Base-by-base conservation (phyloP, 495 filamentous ascomycete genomes). In the Aspergillus nanangensis region DNA sequence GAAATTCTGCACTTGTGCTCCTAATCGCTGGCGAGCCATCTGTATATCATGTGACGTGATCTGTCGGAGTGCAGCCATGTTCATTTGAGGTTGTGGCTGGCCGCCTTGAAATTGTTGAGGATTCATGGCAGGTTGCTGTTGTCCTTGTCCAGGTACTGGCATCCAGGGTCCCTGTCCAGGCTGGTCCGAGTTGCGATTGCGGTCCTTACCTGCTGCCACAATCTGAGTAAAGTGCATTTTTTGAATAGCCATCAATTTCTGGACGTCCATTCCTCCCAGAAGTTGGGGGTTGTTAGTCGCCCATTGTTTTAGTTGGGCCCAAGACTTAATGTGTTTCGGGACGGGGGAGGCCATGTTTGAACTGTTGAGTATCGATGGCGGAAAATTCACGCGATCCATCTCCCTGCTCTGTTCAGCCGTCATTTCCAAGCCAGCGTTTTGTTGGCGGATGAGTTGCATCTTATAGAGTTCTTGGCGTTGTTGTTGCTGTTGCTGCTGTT, bases 281-380 rank as follows among this genome's bases (percentile, higher is more conserved):
- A 60, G 45, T 32, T 71, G 69, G n/a, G 67, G 67, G 52, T 82
- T 83, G 36, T 70, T 56, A 1, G 49, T 39, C 1, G 79, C 65
- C 72, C 76, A 86, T 32, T 78, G 63, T 59, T 88, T 90, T 0
- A 94, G 66, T 39, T 86, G 79, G 21, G 72, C 75, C 88, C 88
- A 94, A 44, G 80, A 83, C 57, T 80, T 84, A 14, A 86, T 62
- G 2, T 82, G 63, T 13, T 74, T 75, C 2, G 86, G 83, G 0
- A 83, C 60, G 9, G 69, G 66, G 36, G 66, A 55, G 17, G 55
- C 52, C 23, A 66, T 52, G 18, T 60, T 67, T 8, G 51, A 52
- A 14, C 57, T 62, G 22, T 51, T 65, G 5, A 76, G 43, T 14
- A 77, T 62, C 3, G 56, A 53, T 2, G 57, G 62, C 3, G 72